phyloP scores from a whole-genome alignment of 805 yeast genomes.

The Hanseniaspora thailandica region DNA sequence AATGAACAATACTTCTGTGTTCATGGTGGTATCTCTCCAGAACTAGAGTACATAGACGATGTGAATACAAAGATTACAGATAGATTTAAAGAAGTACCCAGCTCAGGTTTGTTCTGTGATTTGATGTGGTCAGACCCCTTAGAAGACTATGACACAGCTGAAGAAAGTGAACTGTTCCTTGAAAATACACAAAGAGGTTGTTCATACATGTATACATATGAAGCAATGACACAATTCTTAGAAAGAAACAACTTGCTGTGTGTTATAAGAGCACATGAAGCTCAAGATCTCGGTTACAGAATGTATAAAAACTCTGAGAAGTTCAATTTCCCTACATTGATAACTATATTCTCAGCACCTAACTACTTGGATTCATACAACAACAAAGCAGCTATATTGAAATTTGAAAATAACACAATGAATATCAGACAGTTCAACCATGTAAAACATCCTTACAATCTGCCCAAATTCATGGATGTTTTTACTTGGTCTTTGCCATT shows the following conservation, averaged over 20 bases:
- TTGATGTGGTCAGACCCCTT: conserved; percentile 92
- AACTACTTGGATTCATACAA: conserved; percentile 85
- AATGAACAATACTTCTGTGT: conserved; percentile 90
- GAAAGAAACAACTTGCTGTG: conserved; percentile 66
- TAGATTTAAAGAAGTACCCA: conserved; percentile 86
- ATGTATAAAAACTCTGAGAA: conserved; percentile 79
- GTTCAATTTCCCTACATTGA: conserved; percentile 78
- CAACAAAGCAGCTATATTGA: conserved; percentile 88
- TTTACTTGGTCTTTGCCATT: conserved; percentile 96
- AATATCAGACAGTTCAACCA: conserved; percentile 88
- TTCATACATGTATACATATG: conserved; percentile 77
- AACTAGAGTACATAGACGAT: conserved; percentile 58
- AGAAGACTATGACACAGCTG: conserved; percentile 67
- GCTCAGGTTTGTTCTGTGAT: conserved; percentile 88
- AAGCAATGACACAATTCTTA: conserved; percentile 68
- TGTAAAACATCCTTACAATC: conserved; percentile 92
- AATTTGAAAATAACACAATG: conserved; percentile 84
- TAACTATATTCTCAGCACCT: conserved; percentile 91
- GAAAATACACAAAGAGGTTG: conserved; percentile 79
- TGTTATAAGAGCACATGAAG: conserved; percentile 93
- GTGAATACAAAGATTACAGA: conserved; percentile 42
- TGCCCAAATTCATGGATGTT: conserved; percentile 94
- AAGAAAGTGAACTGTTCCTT: conserved; percentile 31
- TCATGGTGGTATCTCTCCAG: conserved; percentile 93
- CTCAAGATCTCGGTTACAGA: conserved; percentile 93